Conservation (phyloP, 441 rosid species). For the Arabidopsis hybrid region DNA sequence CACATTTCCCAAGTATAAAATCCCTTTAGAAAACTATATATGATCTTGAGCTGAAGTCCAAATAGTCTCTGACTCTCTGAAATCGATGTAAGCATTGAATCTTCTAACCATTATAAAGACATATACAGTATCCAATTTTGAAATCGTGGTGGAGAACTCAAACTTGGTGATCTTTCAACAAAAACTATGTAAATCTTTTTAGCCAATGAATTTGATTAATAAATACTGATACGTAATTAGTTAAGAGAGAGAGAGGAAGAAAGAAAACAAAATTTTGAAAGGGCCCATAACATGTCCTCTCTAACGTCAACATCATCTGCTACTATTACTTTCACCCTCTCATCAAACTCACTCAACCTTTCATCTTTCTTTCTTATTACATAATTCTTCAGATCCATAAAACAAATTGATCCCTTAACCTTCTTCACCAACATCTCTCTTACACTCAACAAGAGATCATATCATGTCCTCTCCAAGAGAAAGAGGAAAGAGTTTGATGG, state of each 20-base stretch:
- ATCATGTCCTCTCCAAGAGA: slow-evolving; percentile 48
- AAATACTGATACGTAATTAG: too few relatives aligned
- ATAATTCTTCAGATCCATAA: slow-evolving; percentile 51
- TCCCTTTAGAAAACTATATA: not conserved
- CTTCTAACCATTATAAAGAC: not conserved
- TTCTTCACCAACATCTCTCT: slow-evolving; percentile 27
- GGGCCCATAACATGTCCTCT: slow-evolving; percentile 59
- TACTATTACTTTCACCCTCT: slow-evolving; percentile 49
- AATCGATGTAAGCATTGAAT: not conserved
- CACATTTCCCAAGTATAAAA: not conserved
- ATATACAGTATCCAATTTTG: not conserved
- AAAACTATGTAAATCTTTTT: not conserved
- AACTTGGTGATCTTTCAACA: not conserved
- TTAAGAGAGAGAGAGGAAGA: slow-evolving; percentile 19
- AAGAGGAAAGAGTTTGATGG: slow-evolving; percentile 52
- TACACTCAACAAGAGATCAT: slow-evolving; percentile 39
- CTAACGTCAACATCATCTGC: slow-evolving; percentile 56
- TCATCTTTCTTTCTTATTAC: slow-evolving; percentile 34
- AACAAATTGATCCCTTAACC: slow-evolving; percentile 32
- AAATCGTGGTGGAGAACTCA: not conserved
- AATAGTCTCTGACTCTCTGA: not conserved
- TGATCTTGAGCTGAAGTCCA: not conserved
- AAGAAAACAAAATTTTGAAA: slow-evolving; percentile 34
- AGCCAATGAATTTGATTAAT: too few relatives aligned
- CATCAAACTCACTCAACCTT: slow-evolving; percentile 45